phyloP scores from a whole-genome alignment of 805 yeast species.

The Phaffomyces antillensis region DNA sequence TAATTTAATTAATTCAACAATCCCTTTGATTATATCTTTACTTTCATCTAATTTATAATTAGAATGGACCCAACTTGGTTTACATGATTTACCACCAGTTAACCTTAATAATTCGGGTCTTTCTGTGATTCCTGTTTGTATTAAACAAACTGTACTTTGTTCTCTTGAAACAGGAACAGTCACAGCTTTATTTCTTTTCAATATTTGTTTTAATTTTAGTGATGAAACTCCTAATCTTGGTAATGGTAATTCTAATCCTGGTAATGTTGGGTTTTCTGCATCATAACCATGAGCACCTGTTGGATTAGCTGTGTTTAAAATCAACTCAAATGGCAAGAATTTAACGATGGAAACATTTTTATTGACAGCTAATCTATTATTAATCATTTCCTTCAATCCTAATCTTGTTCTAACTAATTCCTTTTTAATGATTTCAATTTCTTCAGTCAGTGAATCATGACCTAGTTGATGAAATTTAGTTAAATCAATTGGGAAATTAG shows the following conservation, averaged over 20 bases:
- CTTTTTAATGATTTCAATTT: slow-evolving; percentile 37
- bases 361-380: slow-evolving; percentile 70
- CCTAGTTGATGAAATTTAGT: slow-evolving; percentile 25
- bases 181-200: slow-evolving; percentile 40
- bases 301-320: slow-evolving; percentile 57
- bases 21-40: slow-evolving; percentile 33
- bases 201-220: slow-evolving; percentile 56
- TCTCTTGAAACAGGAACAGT: slow-evolving; percentile 67
- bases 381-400: slow-evolving; percentile 73
- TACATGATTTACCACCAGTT: slow-evolving; percentile 70
- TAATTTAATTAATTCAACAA: slow-evolving; percentile 49
- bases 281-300: slow-evolving; percentile 64
- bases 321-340: slow-evolving; percentile 62
- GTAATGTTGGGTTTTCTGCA: slow-evolving; percentile 56
- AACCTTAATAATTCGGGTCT: slow-evolving; percentile 62
- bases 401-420: slow-evolving; percentile 59
- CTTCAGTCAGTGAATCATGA: slow-evolving; percentile 23
- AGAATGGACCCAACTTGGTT: slow-evolving; percentile 88
- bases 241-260: slow-evolving; percentile 70
- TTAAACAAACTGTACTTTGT: slow-evolving; percentile 63
- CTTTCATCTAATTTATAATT: slow-evolving; percentile 52
- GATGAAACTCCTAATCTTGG: slow-evolving; percentile 68
- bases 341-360: slow-evolving; percentile 68
- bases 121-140: slow-evolving; percentile 34
- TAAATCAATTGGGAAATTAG: slow-evolving; percentile 50